These are phyloP conservation scores for Citrus australasica DNA, from an alignment of 345 rosid species.

Conservation along the genomic window DNA sequence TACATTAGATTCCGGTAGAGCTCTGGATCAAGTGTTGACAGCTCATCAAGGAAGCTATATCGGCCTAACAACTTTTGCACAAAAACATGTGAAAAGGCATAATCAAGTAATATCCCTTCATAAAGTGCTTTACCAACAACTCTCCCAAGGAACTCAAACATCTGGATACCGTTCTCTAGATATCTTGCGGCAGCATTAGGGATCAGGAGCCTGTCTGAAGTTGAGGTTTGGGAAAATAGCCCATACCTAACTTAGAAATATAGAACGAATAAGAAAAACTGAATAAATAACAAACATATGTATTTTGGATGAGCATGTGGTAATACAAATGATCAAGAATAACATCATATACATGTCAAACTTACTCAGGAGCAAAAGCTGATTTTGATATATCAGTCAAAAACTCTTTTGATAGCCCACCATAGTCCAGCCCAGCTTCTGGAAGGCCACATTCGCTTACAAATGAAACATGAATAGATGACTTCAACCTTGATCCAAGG, in stretches of 20 bases:
- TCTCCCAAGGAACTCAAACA: conserved; percentile 98
- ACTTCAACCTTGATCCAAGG: conserved; percentile 83
- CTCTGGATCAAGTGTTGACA: conserved; percentile 95
- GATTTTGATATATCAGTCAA: conserved; percentile 91
- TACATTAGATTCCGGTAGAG: conserved; percentile 86
- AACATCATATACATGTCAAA: conserved; percentile 18
- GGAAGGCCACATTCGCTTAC: conserved; percentile 96
- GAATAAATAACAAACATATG: background rate
- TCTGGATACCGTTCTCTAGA: conserved; percentile 80
- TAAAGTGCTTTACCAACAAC: conserved; percentile 97
- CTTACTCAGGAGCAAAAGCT: conserved; percentile 92
- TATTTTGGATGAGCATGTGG: background rate
- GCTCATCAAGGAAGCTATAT: conserved; percentile 95
- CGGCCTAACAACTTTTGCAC: conserved; percentile 92
- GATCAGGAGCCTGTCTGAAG: conserved; percentile 78
- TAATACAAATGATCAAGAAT: conserved; percentile 12
- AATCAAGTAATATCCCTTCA: conserved; percentile 93
- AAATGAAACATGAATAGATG: conserved; percentile 91
- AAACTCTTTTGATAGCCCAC: conserved; percentile 96
- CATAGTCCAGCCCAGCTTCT: conserved; percentile 98
- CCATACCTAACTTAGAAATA: conserved; percentile 60
- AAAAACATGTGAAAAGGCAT: conserved; percentile 88
- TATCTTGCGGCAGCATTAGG: conserved; percentile 84
- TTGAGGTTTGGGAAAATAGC: conserved; percentile 78
- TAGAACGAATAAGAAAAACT: conserved; percentile 2